These are phyloP conservation scores for Coemansia sp. DNA, from an alignment of 192 early-diverging fungal species.

Conservation along the genomic window DNA sequence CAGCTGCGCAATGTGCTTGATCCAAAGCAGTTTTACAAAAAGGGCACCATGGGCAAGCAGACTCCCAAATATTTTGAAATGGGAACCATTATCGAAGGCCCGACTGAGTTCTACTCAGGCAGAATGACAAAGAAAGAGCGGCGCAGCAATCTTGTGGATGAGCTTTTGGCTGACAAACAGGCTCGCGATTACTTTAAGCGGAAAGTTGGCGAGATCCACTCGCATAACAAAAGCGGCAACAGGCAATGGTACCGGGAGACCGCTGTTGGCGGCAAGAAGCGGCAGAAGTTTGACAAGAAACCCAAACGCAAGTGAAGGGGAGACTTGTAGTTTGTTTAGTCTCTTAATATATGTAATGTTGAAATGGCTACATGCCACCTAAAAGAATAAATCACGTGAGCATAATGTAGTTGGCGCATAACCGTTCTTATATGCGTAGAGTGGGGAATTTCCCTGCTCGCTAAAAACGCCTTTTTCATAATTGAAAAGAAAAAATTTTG, in stretches of 20 bases:
- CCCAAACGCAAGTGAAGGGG: background rate
- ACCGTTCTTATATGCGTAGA: background rate
- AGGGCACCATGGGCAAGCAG: constrained; percentile 59
- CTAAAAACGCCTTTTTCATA: background rate
- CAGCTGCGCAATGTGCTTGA: constrained; percentile 86
- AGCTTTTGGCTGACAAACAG: constrained; percentile 78
- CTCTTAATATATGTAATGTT: no score
- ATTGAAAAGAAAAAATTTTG: no score
- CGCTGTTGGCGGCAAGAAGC: constrained; percentile 8
- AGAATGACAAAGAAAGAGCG: constrained; percentile 88
- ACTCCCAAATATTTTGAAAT: constrained; percentile 93
- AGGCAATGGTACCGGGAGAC: constrained; percentile 34
- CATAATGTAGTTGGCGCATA: background rate
- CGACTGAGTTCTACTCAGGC: constrained; percentile 85
- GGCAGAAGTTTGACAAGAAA: background rate
- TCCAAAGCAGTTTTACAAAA: constrained; percentile 91
- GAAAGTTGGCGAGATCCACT: constrained; percentile 80
- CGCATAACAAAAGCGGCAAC: constrained; percentile 43
- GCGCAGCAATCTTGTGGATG: constrained; percentile 80
- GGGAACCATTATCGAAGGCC: constrained; percentile 88
- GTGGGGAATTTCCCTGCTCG: no score
- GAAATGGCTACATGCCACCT: no score
- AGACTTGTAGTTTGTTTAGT: background rate
- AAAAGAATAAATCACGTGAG: background rate
- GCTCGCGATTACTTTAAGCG: constrained; percentile 83